Conservation (phyloP, 345 rosid genomes). For the Melastoma malabathricum region DNA sequence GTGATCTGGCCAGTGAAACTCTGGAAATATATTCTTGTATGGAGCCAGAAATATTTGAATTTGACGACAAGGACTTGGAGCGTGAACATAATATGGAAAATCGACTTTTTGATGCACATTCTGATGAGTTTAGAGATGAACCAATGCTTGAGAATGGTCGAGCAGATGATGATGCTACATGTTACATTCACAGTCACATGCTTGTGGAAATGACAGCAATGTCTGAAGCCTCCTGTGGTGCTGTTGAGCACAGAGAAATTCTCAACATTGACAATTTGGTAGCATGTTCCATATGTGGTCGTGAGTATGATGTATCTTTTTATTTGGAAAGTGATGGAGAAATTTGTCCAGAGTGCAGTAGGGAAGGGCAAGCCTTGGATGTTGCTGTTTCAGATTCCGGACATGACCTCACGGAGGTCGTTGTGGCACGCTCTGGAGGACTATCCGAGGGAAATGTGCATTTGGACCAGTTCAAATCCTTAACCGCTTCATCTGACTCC, state of each 20-base stretch:
- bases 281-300: conserved; percentile 54
- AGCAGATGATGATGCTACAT: conserved; percentile 28
- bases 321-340: conserved; percentile 23
- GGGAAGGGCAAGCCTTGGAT: conserved; percentile 15
- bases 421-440: too few species aligned
- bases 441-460: too few species aligned
- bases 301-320: conserved; percentile 29
- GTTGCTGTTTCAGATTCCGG: conserved; percentile 2
- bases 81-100: conserved; percentile 18
- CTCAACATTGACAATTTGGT: conserved; percentile 25
- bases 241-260: background rate
- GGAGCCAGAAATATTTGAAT: conserved; percentile 44
- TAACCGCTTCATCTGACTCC: too few species aligned
- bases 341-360: conserved; percentile 65
- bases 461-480: too few species aligned
- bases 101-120: conserved; percentile 24
- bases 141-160: conserved; percentile 22
- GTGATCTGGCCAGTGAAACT: conserved; percentile 25
- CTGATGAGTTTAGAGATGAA: conserved; percentile 24
- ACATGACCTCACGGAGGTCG: too few species aligned
- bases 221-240: conserved; percentile 12
- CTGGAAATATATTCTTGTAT: conserved; percentile 23
- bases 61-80: conserved; percentile 33
- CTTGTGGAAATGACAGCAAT: conserved; percentile 30
- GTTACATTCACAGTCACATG: conserved; percentile 20